A percentile compares a stretch with the other conserved stretches of the same genome.
phyloP scores from a whole-genome alignment of 148 eudicot genomes.

The Vaccinium myrtillus region DNA sequence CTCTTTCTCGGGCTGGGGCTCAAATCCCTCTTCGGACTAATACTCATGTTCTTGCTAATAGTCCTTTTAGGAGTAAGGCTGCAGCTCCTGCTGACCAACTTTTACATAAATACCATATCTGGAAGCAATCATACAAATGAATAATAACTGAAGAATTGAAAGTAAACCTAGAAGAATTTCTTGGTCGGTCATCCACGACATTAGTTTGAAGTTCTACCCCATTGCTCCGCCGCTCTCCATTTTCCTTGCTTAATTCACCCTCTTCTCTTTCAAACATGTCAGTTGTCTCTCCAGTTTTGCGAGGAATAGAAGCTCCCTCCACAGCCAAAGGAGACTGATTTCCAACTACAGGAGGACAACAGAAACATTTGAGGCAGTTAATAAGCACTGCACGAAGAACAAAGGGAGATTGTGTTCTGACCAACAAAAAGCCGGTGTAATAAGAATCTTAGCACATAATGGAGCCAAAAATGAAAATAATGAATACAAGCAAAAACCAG shows the following conservation, averaged over 20 bases:
- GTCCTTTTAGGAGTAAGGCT: slow-evolving; percentile 61
- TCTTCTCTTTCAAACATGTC: slow-evolving; percentile 55
- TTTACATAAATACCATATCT: slow-evolving; percentile 26
- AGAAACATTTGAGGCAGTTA: neutral
- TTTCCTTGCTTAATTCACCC: slow-evolving; percentile 51
- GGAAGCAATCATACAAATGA: slow-evolving; percentile 33
- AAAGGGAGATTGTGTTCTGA: neutral
- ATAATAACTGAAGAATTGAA: slow-evolving; percentile 20
- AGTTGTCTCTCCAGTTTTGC: slow-evolving; percentile 36
- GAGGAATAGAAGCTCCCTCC: slow-evolving; percentile 31
- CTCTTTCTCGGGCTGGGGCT: slow-evolving; percentile 39
- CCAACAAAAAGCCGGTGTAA: neutral
- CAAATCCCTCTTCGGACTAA: slow-evolving; percentile 52
- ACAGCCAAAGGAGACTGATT: slow-evolving; percentile 41
- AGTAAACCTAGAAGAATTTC: slow-evolving; percentile 66
- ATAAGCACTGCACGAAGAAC: neutral
- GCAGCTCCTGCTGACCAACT: slow-evolving; percentile 64
- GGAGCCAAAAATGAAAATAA: neutral
- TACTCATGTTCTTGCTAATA: slow-evolving; percentile 66
- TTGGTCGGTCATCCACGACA: slow-evolving; percentile 58
- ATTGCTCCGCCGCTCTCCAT: slow-evolving; percentile 64
- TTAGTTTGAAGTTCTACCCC: slow-evolving; percentile 48
- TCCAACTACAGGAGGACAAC: slow-evolving; percentile 33
- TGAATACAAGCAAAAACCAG: neutral
- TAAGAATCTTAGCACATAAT: neutral